These are phyloP conservation scores for Macroventuria anomochaeta DNA, from an alignment of 2,329 filamentous ascomycete species.

Conservation along the genomic window DNA sequence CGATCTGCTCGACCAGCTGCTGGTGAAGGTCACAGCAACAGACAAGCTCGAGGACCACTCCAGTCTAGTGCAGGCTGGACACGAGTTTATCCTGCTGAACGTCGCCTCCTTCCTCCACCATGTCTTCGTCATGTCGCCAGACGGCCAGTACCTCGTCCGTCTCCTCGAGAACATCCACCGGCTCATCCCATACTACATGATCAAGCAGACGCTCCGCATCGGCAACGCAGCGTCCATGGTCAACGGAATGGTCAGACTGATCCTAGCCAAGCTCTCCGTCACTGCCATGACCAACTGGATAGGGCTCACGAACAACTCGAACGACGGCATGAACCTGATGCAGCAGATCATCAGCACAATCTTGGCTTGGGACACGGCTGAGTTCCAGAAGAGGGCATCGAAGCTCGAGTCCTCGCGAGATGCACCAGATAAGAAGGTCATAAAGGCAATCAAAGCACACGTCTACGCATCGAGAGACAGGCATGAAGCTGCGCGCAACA, in stretches of 20 bases:
- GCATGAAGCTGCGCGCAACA: conserved; percentile 65
- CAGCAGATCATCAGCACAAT: conserved; percentile 78
- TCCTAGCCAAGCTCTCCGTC: conserved; percentile 79
- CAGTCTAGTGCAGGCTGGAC: conserved; percentile 66
- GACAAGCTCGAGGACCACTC: conserved; percentile 70
- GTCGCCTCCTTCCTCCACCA: conserved; percentile 77
- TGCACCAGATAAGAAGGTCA: conserved; percentile 65
- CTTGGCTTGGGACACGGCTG: conserved; percentile 73
- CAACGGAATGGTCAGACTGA: conserved; percentile 72
- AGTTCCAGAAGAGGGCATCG: conserved; percentile 70
- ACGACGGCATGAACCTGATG: conserved; percentile 81
- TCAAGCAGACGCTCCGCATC: conserved; percentile 75
- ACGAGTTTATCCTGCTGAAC: conserved; percentile 73
- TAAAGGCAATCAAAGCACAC: conserved; percentile 67
- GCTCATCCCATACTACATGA: conserved; percentile 72
- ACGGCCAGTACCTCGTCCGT: conserved; percentile 76
- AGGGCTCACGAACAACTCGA: conserved; percentile 71
- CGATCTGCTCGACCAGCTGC: conserved; percentile 68
- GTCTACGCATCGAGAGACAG: conserved; percentile 60
- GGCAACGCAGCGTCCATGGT: conserved; percentile 86
- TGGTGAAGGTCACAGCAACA: conserved; percentile 65
- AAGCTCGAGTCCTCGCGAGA: conserved; percentile 69
- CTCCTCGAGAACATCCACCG: conserved; percentile 73
- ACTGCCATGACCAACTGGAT: conserved; percentile 80
- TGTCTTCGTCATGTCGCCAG: conserved; percentile 73